Conservation (phyloP, 108 stramenopile species). For the Skeletonema tropicum region DNA sequence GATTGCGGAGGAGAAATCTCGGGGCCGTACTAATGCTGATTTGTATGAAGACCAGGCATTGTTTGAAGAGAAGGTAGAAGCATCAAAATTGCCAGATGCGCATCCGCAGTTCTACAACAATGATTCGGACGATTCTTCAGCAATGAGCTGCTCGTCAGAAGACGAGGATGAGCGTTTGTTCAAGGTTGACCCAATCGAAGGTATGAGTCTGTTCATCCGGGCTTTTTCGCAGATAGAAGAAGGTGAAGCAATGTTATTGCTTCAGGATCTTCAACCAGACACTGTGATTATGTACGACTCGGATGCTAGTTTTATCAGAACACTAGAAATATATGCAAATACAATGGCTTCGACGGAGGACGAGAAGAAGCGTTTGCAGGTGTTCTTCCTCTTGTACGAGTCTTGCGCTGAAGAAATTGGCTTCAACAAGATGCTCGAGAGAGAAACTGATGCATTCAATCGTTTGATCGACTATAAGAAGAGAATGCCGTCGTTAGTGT, state of each 20-base stretch:
- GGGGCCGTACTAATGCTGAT: slow-evolving; percentile 60
- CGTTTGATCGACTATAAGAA: slow-evolving; percentile 92
- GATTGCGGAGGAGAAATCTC: slow-evolving; percentile 68
- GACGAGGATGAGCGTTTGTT: slow-evolving; percentile 49
- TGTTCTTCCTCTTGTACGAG: slow-evolving; percentile 93
- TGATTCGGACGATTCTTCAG: slow-evolving; percentile 21
- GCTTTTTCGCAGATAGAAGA: slow-evolving; percentile 67
- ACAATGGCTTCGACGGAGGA: slow-evolving; percentile 33
- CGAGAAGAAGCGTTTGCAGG: slow-evolving; percentile 58
- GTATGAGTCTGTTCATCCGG: slow-evolving; percentile 62
- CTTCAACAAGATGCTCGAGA: slow-evolving; percentile 86
- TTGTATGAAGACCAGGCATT: slow-evolving; percentile 69
- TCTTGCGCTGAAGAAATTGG: slow-evolving; percentile 94
- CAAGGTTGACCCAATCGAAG: slow-evolving; percentile 42
- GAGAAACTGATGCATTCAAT: slow-evolving; percentile 94
- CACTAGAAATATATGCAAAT: slow-evolving; percentile 85
- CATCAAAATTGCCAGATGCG: slow-evolving; percentile 52
- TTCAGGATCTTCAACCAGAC: slow-evolving; percentile 81
- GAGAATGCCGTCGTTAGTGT: slow-evolving; percentile 80
- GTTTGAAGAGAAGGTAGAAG: slow-evolving; percentile 80
- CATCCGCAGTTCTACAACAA: slow-evolving; percentile 15
- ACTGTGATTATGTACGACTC: slow-evolving; percentile 92
- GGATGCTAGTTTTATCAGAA: slow-evolving; percentile 85
- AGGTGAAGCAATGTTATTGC: slow-evolving; percentile 65
- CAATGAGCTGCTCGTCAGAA: slow-evolving; percentile 32